phyloP scores from a whole-genome alignment of 257 asterid genomes.

The Echites panduratus region DNA sequence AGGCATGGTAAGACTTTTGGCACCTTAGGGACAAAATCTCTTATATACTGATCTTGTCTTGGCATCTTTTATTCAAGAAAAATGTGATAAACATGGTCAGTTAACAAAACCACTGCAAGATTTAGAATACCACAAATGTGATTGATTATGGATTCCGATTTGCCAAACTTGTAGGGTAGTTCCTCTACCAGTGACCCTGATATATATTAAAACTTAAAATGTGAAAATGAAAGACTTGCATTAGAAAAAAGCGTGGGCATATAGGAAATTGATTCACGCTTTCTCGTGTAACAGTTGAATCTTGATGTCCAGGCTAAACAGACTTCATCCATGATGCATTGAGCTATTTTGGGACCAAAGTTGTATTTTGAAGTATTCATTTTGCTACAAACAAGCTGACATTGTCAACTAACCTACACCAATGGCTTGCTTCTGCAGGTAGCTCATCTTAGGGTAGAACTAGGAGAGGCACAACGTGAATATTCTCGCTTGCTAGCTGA shows the following conservation, averaged over 20 bases:
- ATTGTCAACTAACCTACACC: background rate
- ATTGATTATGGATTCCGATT: background rate
- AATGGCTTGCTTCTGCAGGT: conserved; percentile 10
- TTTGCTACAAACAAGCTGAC: background rate
- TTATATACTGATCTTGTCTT: background rate
- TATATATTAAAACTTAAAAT: no score
- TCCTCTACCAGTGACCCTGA: background rate
- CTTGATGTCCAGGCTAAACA: background rate
- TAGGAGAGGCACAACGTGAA: conserved; percentile 14
- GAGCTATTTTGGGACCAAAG: background rate
- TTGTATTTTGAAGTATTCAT: background rate
- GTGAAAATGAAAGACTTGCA: background rate
- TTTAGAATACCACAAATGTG: background rate
- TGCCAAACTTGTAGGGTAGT: background rate
- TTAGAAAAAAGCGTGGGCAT: background rate
- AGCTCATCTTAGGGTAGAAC: conserved; percentile 8
- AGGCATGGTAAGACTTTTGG: background rate
- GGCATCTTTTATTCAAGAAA: background rate
- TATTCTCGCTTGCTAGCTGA: conserved; percentile 22
- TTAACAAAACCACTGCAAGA: background rate
- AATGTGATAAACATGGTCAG: background rate
- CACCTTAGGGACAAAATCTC: background rate
- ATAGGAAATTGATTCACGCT: background rate
- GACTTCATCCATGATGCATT: background rate
- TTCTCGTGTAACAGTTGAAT: background rate